A percentile compares a stretch with the other conserved stretches of the same genome.
phyloP scores from a whole-genome alignment of 2,329 filamentous ascomycete genomes.

The Fusarium sp. region DNA sequence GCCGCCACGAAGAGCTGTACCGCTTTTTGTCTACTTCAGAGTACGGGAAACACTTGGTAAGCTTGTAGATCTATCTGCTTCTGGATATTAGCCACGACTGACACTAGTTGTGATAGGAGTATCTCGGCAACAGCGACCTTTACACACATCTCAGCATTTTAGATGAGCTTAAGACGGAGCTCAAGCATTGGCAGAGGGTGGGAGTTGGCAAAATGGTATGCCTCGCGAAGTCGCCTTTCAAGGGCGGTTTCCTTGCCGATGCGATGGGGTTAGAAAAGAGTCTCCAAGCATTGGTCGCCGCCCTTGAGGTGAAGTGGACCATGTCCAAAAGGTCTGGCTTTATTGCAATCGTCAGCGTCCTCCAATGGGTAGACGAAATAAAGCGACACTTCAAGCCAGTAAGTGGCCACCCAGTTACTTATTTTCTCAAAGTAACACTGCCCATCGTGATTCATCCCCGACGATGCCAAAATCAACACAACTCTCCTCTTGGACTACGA shows the following conservation, averaged over 20 bases:
- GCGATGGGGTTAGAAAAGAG: neutral
- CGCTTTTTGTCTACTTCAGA: neutral
- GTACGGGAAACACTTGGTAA: neutral
- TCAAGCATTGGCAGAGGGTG: neutral
- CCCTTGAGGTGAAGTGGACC: neutral
- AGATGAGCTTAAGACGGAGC: neutral
- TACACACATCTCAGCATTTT: neutral
- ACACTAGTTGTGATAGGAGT: too few species aligned
- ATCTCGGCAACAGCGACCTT: neutral
- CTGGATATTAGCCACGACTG: neutral
- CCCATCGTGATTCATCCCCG: neutral
- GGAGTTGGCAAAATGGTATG: neutral
- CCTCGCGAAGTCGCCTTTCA: neutral
- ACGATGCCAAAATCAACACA: neutral
- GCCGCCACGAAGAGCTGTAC: neutral
- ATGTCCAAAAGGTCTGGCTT: neutral
- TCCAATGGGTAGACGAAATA: neutral
- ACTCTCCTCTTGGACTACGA: neutral
- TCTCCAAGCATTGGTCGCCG: neutral
- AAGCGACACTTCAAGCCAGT: neutral
- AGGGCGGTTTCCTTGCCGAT: neutral
- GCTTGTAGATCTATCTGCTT: neutral
- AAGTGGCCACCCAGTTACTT: neutral
- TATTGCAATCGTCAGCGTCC: neutral
- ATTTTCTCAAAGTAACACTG: neutral